Evolutionary conservation across 257 asterid species (phyloP), one percentile per base, ranked within the genome.

Genomic region (Fraxinus anomala): DNA sequence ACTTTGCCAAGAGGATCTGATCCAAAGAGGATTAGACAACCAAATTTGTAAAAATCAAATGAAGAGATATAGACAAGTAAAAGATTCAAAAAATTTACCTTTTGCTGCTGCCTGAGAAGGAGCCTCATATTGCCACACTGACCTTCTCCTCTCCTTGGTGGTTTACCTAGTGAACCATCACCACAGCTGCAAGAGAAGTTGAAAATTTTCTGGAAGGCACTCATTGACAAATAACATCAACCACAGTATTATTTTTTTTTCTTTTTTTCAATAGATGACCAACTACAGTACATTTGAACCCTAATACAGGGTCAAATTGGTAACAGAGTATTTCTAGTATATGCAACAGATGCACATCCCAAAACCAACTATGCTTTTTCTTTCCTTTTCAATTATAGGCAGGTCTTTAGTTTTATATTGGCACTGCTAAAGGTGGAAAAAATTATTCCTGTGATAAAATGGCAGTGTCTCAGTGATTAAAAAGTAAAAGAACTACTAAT

Each of bases 121-220:
- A 94, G 97, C 85, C 91, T 92, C 99, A 92, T 94, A 87, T 94
- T 94, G 75, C 95, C 91, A 79, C 99, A 94, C 77, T 88, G 97
- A 80, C 97, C 90, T 49, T 91, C 99, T 82, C 97, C 97, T 86
- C 83, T 92, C 72, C 91, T 84, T 49, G 95, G 91, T 61, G 96
- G 97, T 79, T 92, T 96, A 40, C 97, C 96, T 75, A 87, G 77
- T 56, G 91, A 83, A 73, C 88, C 94, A 80, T 87, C 99, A 17
- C 98, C 96, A 59, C 99, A 94, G 87, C 97, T 92, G 91, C 80
- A 88, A 8, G 82, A 70, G 37, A 12, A 63, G 9, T 24, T 68
- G 37, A 34, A 47, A 68, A 63, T 51, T 44, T 70, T 68, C 80
- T 59, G 71, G 70, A 31, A 61, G 19, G 47, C 40, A 66, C 49